phyloP scores from a whole-genome alignment of 2,329 filamentous ascomycete genomes.

The Dactylellina drechsleri region DNA sequence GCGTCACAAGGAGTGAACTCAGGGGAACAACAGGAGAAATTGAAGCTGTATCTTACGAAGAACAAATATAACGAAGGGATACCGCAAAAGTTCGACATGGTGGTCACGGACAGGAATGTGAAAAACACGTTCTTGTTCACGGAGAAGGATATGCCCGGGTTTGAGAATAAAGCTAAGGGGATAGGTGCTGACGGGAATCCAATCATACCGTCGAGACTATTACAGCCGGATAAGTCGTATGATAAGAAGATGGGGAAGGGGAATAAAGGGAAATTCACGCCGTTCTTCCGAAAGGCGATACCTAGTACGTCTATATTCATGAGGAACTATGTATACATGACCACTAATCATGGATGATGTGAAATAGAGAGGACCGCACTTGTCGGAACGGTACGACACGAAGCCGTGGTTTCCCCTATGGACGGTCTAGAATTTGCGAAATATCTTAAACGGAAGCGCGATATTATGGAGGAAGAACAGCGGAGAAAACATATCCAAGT shows the following conservation, averaged over 20 bases:
- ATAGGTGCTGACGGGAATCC: slow-evolving; percentile 60
- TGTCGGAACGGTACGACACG: slow-evolving; percentile 76
- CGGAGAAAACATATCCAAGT: slow-evolving; percentile 66
- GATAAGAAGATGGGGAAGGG: slow-evolving; percentile 42
- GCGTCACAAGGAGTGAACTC: slow-evolving; percentile 3
- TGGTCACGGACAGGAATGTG: slow-evolving; percentile 73
- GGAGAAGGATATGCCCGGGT: slow-evolving; percentile 89
- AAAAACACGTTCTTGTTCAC: slow-evolving; percentile 92
- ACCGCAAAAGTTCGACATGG: slow-evolving; percentile 88
- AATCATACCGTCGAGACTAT: slow-evolving; percentile 57
- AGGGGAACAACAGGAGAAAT: slow-evolving; percentile 37
- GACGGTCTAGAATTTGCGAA: slow-evolving; percentile 63
- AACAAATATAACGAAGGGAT: slow-evolving; percentile 73
- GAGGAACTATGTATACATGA: too few relatives aligned
- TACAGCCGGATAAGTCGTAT: slow-evolving; percentile 57
- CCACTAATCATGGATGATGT: too few relatives aligned
- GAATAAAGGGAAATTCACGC: slow-evolving; percentile 66
- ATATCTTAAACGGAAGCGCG: slow-evolving; percentile 62
- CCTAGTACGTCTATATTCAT: slow-evolving; percentile 70
- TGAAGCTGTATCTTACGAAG: slow-evolving; percentile 57
- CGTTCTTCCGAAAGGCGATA: slow-evolving; percentile 76
- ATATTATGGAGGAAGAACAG: slow-evolving; percentile 65
- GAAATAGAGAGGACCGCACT: slow-evolving; percentile 78
- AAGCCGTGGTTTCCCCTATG: slow-evolving; percentile 62
- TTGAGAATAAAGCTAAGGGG: slow-evolving; percentile 63